A percentile compares a stretch with the other conserved stretches of the same genome.
These are phyloP conservation scores for Chimonanthus praecox DNA, from an alignment of 164 flowering plant species.

Conservation along the genomic window DNA sequence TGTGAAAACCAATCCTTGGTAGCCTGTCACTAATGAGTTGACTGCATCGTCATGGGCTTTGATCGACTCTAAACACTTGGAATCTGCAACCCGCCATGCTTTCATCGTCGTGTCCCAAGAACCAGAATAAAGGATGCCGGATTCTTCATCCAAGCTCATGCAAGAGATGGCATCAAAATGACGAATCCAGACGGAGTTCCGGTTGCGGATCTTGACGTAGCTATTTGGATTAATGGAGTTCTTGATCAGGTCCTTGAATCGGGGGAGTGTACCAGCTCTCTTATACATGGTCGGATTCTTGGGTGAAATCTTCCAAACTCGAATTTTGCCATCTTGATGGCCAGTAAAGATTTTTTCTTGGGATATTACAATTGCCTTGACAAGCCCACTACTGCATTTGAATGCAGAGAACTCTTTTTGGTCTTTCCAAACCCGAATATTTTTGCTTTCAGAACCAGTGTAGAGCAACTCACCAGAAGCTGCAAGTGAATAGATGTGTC, in stretches of 20 bases:
- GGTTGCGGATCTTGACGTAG: slow-evolving; percentile 54
- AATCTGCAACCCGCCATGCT: slow-evolving; percentile 44
- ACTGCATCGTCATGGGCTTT: slow-evolving; percentile 86
- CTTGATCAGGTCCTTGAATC: slow-evolving; percentile 53
- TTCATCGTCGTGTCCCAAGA: slow-evolving; percentile 89
- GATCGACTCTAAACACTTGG: slow-evolving; percentile 76
- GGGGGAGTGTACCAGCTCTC: slow-evolving; percentile 59
- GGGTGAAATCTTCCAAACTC: slow-evolving; percentile 61
- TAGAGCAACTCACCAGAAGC: slow-evolving; percentile 57
- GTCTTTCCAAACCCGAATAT: slow-evolving; percentile 84
- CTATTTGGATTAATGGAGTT: slow-evolving; percentile 64
- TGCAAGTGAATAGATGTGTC: slow-evolving; percentile 75
- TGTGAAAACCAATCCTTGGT: slow-evolving; percentile 52
- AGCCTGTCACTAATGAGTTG: slow-evolving; percentile 54
- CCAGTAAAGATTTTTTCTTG: slow-evolving; percentile 75
- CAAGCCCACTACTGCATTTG: slow-evolving; percentile 76
- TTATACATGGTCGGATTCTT: slow-evolving; percentile 45
- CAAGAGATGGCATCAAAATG: slow-evolving; percentile 83
- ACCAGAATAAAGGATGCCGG: slow-evolving; percentile 61
- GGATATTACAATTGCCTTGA: slow-evolving; percentile 68
- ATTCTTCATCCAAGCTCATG: slow-evolving; percentile 56
- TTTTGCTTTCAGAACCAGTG: slow-evolving; percentile 96
- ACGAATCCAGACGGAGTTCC: slow-evolving; percentile 64
- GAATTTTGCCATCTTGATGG: slow-evolving; percentile 87
- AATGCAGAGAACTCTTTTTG: slow-evolving; percentile 61